Base-by-base conservation (phyloP, 805 yeast genomes). In the Peterozyma toletana region DNA sequence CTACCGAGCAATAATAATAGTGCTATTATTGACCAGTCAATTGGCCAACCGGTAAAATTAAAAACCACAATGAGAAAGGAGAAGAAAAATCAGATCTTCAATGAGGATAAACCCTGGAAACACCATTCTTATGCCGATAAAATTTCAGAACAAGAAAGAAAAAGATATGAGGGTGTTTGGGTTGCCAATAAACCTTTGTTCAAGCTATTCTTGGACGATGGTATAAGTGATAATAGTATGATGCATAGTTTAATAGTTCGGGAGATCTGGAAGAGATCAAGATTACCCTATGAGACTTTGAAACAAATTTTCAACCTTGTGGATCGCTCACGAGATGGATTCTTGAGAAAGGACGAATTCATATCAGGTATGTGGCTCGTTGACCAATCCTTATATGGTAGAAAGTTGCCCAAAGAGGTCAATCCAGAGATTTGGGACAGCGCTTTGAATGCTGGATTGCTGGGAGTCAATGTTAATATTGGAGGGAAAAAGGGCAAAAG, bases 291-390 rank as follows among this genome's bases (percentile, higher is more conserved):
- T 14, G 85, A 80, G 27, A 71, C 77, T 0, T 53, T 86, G 30
- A 68, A 65, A 18, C 73, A 77, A 40, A 80, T 91, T 10, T 93
- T 96, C 89, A 73, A 78, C 35, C 66, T 90, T 40, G 91, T 90
- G 5, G 87, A 78, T 82, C 88, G 75, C 76, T 39, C 68, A 83
- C 53, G 67, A 38, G 93, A 85, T 58, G 95, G 96, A 0, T 77
- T 86, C 1, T 66, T 93, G 43, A 83, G 81, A 51, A 77, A 86
- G 48, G 82, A 80, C 33, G 91, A 90, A 50, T 93, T 93, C 54
- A 66, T 91, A 30, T 91, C 90, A n/a, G 99, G 99, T 0, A 90
- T 86, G 85, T 93, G 99, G 99, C 63, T 90, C 4, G 90, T 93
- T 2, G 99, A 93, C 60, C 99, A 93, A 63, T 86, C 96, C 57